Evolutionary conservation across 306 rosid species (phyloP).

Genomic region (Cicer pinnatifidum): DNA sequence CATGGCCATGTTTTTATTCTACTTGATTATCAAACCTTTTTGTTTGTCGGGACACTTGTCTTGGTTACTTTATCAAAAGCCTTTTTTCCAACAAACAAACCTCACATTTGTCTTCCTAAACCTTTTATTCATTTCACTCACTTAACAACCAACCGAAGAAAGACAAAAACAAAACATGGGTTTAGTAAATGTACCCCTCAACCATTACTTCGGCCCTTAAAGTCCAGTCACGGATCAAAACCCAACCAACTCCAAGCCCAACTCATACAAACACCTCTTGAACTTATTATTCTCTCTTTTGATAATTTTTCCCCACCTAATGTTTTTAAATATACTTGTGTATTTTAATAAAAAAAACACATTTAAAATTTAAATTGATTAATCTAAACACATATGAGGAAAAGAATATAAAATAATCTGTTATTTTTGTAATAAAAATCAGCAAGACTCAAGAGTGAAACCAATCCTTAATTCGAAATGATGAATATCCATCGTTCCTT

Average conservation of each 20-base stretch:
- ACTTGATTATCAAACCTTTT: not conserved
- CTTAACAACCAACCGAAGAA: not conserved
- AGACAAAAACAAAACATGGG: slow-evolving; percentile 23
- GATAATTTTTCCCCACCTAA: no score
- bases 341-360: no score
- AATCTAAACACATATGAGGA: no score
- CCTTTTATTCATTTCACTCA: slow-evolving; percentile 37
- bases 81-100: slow-evolving; percentile 1
- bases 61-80: not conserved
- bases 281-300: not conserved
- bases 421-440: not conserved
- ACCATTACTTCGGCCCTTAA: slow-evolving; percentile 32
- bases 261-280: not conserved
- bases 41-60: not conserved
- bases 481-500: not conserved
- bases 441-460: not conserved
- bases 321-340: no score
- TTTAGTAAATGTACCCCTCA: slow-evolving; percentile 31
- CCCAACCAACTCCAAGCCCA: slow-evolving; percentile 39
- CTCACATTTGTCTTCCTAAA: not conserved
- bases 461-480: slow-evolving; percentile 10
- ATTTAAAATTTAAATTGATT: no score
- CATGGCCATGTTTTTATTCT: not conserved
- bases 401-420: no score
- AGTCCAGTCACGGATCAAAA: slow-evolving; percentile 41